Base-by-base conservation (phyloP, 2,329 filamentous ascomycete species). In the Fusarium concolor region DNA sequence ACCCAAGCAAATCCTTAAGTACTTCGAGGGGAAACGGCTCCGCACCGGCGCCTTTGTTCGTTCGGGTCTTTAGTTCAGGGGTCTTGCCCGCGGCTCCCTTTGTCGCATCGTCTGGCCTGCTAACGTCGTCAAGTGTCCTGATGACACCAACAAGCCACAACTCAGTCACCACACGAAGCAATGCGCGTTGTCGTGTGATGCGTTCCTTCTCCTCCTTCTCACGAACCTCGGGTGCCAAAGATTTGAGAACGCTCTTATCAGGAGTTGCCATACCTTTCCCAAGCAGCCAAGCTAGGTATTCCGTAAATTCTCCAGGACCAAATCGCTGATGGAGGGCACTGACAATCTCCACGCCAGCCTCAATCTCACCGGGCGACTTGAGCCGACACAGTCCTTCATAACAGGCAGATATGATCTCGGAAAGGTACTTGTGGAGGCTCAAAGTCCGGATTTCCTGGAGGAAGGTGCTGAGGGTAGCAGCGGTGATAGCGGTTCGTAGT, bases 131-230 rank as follows among this genome's bases (percentile, higher is more conserved):
- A 61, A 98, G 83, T 41, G 94, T 97, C 73, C 91, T 88, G 70
- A 99, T 80, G 41, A 96, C 91, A 28, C 93, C 93, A 18, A 97
- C 93, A 6, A 99, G 87, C 96, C 96, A 99, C 35, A 99, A 84
- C 78, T 99, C 96, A 4, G 96, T 97, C 33, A 97, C 94, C 14
- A 99, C 91, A 37, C 94, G 89, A 54, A 99, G 82, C 22, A 99
- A 86, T 8, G 94, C 87, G 58, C 96, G 89, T 78, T 99, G 96
- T 54, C 96, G 89, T 31, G 89, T 87, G 39, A 98, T 84, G 8
- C 96, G 91, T 63, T 99, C 96, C 79, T 97, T 97, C 80, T 99
- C 96, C 79, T 99, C 96, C 70, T 93, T 92, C 78, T 99, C 96
- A 51, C 92, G 92, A 29, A 94, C 87, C 72, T 99, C 96, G 35